Evolutionary conservation across 805 yeast genomes (phyloP), one percentile per base, ranked within the genome.

Genomic region (Wilhelminamyces savonicus): DNA sequence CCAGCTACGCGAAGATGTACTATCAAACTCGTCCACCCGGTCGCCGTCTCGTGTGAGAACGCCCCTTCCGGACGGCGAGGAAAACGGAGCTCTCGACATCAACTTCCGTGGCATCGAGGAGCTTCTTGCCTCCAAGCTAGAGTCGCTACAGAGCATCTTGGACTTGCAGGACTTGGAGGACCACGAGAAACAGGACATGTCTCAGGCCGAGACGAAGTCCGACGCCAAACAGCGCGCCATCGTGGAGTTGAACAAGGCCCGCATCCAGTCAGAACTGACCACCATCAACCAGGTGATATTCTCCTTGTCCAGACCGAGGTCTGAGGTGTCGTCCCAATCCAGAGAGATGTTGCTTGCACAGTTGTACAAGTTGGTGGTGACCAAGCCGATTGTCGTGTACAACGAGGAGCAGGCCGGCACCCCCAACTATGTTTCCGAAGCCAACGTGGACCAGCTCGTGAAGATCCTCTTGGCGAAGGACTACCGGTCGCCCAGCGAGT

Each of bases 291-390:
- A 73, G 28, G 60, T 74, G 19, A 60, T 74, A 5, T 34, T 44
- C 8, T 63, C 75, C 1, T 55, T 73, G 37, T 47, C 50, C 3
- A 46, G 50, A 22, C 50, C 71, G 0, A 44, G 78, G 33, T 54
- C 64, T 12, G 66, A 62, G 33, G 69, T 74, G 4, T 62, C 71
- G 21, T 54, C 73, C 1, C 55, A 48, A 21, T 63, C 73, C 7
- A 48, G 78, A 33, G 76, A 72, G 40, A 40, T 69, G 36, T 53
- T 74, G 16, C 47, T 71, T 36, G 74, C 71, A 5, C 76, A 74
- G 45, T 51, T 74, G 28, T 71, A 63, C 41, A 66, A 66, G 34
- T 49, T 71, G 46, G 56, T 67, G 20, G 66, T 67, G 5, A 56
- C 61, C 26, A 65, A 59, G 30, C 69, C 72, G 7, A 40, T 64